Evolutionary conservation across 257 asterid genomes (phyloP), one percentile per base, ranked within the genome.

Genomic region (Ilex aquifolium): DNA sequence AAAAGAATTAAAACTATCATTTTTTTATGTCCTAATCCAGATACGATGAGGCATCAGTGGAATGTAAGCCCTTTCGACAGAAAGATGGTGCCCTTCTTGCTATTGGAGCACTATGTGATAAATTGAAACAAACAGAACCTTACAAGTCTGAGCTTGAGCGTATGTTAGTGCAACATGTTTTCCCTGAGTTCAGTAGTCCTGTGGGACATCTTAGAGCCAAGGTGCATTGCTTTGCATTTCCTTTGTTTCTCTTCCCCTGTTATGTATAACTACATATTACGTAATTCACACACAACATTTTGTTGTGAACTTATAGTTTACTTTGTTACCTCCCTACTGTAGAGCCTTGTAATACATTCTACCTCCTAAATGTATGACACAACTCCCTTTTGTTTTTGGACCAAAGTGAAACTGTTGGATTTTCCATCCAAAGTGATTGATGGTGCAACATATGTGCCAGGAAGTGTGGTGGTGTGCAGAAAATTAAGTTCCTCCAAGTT

Each of bases 1-100:
- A 49, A 49, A 4, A 49, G 10, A 13, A 12, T 49, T 49, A 30
- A 27, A 4, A n/a, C 51, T 52, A 59, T 31, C 59, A 21, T 39
- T 14, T 62, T 21, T 59, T 62, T 27, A 66, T 6, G 52, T 61
- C 57, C 61, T 66, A 50, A 56, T 73, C 58, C 75, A 93, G 99
- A 68, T 93, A 90, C 66, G 80, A 79, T 31, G 97, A 84, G 76
- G 82, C 92, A 58, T 79, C 88, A 17, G 76, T 82, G 13, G 96
- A 83, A 72, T 78, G 68, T 63, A 93, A 87, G 77, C 87, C 86
- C 13, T 90, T 79, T 55, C 82, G 99, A 72, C 95, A 90, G 71
- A 93, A 93, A 71, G 97, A 93, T 74, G 99, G 99, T 54, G 96
- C 97, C 8, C 97, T 90, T 69, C 96, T 93, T 73, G 97, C 99